These are phyloP conservation scores for Arctium lappa DNA, from an alignment of 129 eudicot genomes.

Conservation along the genomic window DNA sequence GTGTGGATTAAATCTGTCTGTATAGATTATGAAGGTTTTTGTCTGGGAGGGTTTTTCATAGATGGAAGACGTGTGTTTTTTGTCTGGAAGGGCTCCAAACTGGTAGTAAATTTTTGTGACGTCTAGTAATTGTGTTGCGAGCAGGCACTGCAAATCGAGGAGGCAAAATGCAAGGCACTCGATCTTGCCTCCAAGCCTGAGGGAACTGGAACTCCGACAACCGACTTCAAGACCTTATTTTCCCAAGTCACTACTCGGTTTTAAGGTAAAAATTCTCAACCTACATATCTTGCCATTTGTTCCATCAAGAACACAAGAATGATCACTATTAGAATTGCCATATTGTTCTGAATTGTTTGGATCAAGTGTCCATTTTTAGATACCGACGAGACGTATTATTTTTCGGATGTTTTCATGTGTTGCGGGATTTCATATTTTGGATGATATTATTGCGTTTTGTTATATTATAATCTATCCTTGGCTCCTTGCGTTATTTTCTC, in stretches of 20 bases:
- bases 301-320: neutral
- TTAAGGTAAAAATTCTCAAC: conserved; percentile 15
- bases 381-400: neutral
- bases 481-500: neutral
- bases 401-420: neutral
- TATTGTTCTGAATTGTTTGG: neutral
- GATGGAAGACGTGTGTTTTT: neutral
- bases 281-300: neutral
- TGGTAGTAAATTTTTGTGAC: neutral
- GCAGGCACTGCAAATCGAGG: conserved; percentile 80
- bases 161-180: conserved; percentile 81
- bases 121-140: neutral
- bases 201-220: conserved; percentile 86
- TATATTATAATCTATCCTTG: neutral
- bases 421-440: neutral
- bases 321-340: neutral
- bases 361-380: neutral
- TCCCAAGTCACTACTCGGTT: conserved; percentile 62
- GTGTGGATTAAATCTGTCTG: too few relatives aligned
- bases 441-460: neutral
- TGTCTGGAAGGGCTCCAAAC: neutral
- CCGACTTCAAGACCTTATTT: conserved; percentile 79
- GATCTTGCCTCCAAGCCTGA: conserved; percentile 96
- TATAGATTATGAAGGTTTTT: too few relatives aligned
- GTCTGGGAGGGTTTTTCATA: too few relatives aligned